Evolutionary conservation across 169 alveolate genomes (phyloP), one percentile per base, ranked within the genome.

Genomic region (Blepharisma undulans): DNA sequence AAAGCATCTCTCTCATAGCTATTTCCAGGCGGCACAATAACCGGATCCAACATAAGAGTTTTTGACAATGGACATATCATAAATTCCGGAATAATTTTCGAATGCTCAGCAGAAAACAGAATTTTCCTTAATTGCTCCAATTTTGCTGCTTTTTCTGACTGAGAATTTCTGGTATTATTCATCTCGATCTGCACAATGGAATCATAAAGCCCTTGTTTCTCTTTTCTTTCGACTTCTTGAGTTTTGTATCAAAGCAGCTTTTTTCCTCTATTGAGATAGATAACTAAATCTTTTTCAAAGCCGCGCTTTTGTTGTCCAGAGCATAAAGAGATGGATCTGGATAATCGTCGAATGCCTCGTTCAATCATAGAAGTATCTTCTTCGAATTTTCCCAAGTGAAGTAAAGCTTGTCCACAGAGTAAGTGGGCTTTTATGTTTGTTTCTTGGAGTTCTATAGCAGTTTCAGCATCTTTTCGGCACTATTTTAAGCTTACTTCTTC

Each of bases 31-130:
- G 80, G 84, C 29, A 82, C 74, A 7, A 91, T 33, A 29, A 93
- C 94, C 2, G 96, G 96, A 29, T 93, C 88, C 36, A 71, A 80
- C 93, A 93, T 91, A 21, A 93, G 21, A 22, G 91, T 91, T 77
- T 88, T 84, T 16, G 92, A 87, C 18, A 93, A 72, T 72, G 90
- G 90, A 82, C 94, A 90, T 2, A 88, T 66, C 34, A 93, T 48
- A 36, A 76, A 93, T 30, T 88, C 93, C 25, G 96, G 96, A 33
- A 93, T 79, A 18, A 84, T 88, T 30, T 27, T 14, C 32, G 60
- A 12, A 3, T 60, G 30, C 25, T 72, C 72, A 33, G 4, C 33
- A 60, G 22, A 8, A 85, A 71, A 29, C 80, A 30, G 25, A 16
- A 29, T 27, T 60, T 18, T 27, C 25, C 71, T 30, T 12, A 30